These are phyloP conservation scores for Trichomonas tenax DNA, from an alignment of 208 protist genomes.

Conservation along the genomic window DNA sequence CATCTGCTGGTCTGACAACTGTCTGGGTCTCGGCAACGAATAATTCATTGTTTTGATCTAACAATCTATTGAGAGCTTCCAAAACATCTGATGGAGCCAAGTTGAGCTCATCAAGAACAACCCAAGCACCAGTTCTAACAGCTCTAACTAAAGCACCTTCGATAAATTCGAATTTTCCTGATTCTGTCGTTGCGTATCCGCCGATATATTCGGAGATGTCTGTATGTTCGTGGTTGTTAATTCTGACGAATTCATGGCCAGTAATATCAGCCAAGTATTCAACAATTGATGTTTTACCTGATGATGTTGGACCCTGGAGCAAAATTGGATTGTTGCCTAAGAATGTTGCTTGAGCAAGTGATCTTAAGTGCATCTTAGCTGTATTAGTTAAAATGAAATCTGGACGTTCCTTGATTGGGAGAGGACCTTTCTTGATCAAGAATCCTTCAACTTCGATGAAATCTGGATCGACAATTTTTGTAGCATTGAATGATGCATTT, in stretches of 20 bases:
- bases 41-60: conserved; percentile 99
- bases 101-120: conserved; percentile 99
- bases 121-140: conserved; percentile 80
- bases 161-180: conserved; percentile 54
- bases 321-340: conserved; percentile 57
- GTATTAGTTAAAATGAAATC: background rate
- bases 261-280: conserved; percentile 89
- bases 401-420: background rate
- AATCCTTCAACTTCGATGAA: conserved; percentile 3
- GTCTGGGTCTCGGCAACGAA: conserved; percentile 96
- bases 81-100: conserved; percentile 87
- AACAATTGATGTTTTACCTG: conserved; percentile 96
- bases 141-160: conserved; percentile 51
- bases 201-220: conserved; percentile 63
- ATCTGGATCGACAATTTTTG: background rate
- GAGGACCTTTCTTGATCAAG: background rate
- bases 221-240: conserved; percentile 99
- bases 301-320: conserved; percentile 72
- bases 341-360: conserved; percentile 20
- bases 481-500: background rate
- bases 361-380: background rate
- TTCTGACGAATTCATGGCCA: conserved; percentile 92
- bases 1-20: conserved; percentile 78
- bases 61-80: conserved; percentile 97
- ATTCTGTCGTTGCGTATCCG: conserved; percentile 23